Percentiles rank a stretch among this genome's conserved stretches.
These are phyloP conservation scores for Solanum chaucha DNA, from an alignment of 257 asterid species.

Conservation along the genomic window DNA sequence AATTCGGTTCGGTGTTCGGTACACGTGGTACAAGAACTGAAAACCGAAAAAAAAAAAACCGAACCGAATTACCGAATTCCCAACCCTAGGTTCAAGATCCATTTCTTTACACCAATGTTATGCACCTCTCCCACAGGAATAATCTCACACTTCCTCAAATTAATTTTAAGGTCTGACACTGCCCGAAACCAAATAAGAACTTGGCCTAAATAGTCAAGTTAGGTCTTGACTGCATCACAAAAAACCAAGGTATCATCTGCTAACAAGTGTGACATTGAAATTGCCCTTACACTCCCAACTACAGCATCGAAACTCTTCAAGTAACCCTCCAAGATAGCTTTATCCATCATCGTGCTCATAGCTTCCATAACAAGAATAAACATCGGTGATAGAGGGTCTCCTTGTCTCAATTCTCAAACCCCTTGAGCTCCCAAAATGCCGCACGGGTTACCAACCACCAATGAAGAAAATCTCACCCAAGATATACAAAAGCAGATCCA, in stretches of 20 bases:
- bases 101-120: background rate
- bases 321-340: background rate
- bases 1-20: too few species aligned
- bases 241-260: background rate
- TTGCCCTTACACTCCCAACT: background rate
- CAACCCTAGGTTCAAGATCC: background rate
- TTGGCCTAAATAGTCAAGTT: background rate
- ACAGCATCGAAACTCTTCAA: background rate
- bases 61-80: too few species aligned
- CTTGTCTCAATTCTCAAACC: background rate
- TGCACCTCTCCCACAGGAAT: background rate
- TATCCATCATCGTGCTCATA: background rate
- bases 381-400: background rate
- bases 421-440: background rate
- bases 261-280: background rate
- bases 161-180: background rate
- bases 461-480: background rate
- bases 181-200: background rate
- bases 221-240: background rate
- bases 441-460: background rate
- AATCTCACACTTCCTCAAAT: background rate
- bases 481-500: background rate
- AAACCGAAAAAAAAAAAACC: too few species aligned
- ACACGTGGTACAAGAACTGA: too few species aligned
- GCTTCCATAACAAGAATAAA: background rate